Conservation (phyloP, 2,329 filamentous ascomycete genomes). For the Chrysosporium keratinophilum region DNA sequence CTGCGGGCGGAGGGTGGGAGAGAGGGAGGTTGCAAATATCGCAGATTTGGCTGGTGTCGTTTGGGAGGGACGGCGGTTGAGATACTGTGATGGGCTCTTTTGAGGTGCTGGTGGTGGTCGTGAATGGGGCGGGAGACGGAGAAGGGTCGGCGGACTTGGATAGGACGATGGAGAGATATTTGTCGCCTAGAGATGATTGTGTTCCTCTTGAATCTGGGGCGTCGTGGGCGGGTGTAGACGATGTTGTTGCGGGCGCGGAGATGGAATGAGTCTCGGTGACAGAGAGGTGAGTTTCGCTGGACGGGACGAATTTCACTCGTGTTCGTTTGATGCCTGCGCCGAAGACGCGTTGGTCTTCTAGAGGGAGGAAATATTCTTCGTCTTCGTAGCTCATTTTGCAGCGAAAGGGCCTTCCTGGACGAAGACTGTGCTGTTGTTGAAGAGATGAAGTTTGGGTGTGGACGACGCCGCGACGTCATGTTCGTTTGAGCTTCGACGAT, state of each 20-base stretch:
- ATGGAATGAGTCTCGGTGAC: slow-evolving; percentile 13
- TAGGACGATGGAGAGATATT: slow-evolving; percentile 41
- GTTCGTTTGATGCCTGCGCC: slow-evolving; percentile 54
- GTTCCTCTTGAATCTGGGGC: neutral
- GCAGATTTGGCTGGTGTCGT: slow-evolving; percentile 33
- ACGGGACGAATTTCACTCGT: slow-evolving; percentile 50
- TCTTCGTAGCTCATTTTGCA: slow-evolving; percentile 30
- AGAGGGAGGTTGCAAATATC: slow-evolving; percentile 51
- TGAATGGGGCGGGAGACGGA: neutral
- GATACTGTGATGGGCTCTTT: neutral
- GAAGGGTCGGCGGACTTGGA: slow-evolving; percentile 15
- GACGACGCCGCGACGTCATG: slow-evolving; percentile 3
- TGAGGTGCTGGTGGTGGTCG: neutral
- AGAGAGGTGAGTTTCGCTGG: slow-evolving; percentile 28
- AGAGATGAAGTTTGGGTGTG: neutral
- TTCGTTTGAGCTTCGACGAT: neutral
- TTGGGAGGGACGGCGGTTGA: neutral
- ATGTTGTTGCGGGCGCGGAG: slow-evolving; percentile 22
- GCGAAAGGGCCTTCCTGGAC: neutral
- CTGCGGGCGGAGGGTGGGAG: slow-evolving; percentile 12
- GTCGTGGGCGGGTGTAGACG: slow-evolving; percentile 15
- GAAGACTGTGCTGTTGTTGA: neutral
- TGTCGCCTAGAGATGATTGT: slow-evolving; percentile 27
- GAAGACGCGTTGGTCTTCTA: slow-evolving; percentile 50
- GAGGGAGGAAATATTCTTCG: slow-evolving; percentile 48